Percentiles rank a stretch among this genome's conserved stretches.
These are phyloP conservation scores for Abortiporus biennis DNA, from an alignment of 1,284 basidiomycete genomes.

Conservation along the genomic window DNA sequence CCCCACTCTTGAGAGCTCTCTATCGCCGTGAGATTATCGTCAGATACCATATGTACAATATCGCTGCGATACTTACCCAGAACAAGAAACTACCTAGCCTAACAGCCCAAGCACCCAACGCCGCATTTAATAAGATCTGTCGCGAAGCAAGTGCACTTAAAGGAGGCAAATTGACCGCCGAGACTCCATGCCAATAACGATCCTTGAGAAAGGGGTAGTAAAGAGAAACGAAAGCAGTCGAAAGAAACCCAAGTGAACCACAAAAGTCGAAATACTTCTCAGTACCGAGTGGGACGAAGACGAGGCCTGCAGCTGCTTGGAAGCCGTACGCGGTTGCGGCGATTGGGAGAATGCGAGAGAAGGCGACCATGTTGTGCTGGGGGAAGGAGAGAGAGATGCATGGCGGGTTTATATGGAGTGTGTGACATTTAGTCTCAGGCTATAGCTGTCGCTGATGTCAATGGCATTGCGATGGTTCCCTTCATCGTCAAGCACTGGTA, in stretches of 20 bases:
- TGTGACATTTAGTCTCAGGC: too few relatives aligned
- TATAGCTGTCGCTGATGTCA: too few relatives aligned
- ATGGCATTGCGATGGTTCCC: too few relatives aligned
- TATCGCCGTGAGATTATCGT: conserved; percentile 14
- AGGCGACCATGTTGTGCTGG: too few relatives aligned
- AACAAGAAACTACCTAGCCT: conserved; percentile 62
- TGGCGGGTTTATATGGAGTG: too few relatives aligned
- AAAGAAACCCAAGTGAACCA: conserved; percentile 65
- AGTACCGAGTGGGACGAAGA: conserved; percentile 53
- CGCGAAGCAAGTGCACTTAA: conserved; percentile 42
- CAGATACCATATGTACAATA: conserved; percentile 4
- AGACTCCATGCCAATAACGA: conserved; percentile 35
- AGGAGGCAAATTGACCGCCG: conserved; percentile 31
- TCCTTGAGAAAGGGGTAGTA: conserved; percentile 52
- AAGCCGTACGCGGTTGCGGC: background rate
- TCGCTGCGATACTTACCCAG: conserved; percentile 32
- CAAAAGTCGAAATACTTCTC: conserved; percentile 54
- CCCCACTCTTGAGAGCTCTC: conserved; percentile 41
- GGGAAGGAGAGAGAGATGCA: too few relatives aligned
- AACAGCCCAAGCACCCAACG: conserved; percentile 53
- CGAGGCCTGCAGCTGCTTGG: conserved; percentile 36
- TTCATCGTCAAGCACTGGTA: too few relatives aligned
- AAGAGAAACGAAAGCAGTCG: conserved; percentile 56
- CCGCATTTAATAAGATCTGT: conserved; percentile 52
- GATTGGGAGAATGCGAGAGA: background rate